These are phyloP conservation scores for Fusarium avenaceum DNA, from an alignment of 2,329 filamentous ascomycete genomes.

Conservation along the genomic window DNA sequence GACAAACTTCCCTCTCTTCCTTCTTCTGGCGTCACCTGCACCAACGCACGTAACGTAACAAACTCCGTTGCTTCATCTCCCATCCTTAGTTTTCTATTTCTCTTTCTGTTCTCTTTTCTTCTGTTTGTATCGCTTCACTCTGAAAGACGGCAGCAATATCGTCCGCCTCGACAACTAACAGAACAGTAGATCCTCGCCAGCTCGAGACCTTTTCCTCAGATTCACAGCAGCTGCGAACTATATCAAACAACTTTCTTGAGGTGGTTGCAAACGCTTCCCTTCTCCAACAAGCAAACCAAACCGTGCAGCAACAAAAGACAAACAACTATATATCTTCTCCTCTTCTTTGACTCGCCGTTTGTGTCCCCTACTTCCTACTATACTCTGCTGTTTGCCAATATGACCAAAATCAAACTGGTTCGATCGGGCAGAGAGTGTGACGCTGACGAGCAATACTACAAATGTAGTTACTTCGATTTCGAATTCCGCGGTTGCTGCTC, in stretches of 20 bases:
- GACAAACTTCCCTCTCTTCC: constrained; percentile 15
- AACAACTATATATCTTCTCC: not conserved
- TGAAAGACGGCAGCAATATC: constrained; percentile 12
- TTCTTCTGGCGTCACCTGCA: constrained; percentile 16
- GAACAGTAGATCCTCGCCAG: constrained; percentile 11
- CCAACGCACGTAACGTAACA: constrained; percentile 20
- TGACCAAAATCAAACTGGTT: constrained; percentile 29
- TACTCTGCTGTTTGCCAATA: constrained; percentile 20
- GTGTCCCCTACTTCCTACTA: constrained; percentile 3
- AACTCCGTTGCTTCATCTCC: not conserved
- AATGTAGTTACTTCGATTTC: constrained; percentile 56
- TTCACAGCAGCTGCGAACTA: constrained; percentile 34
- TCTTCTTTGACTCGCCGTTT: constrained; percentile 6
- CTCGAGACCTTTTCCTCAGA: constrained; percentile 13
- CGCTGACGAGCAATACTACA: constrained; percentile 53
- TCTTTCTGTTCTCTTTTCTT: constrained; percentile 2
- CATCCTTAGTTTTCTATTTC: constrained; percentile 2
- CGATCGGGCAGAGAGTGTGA: constrained; percentile 47
- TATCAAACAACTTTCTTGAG: constrained; percentile 20
- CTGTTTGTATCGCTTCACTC: constrained; percentile 8
- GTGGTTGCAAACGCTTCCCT: not conserved
- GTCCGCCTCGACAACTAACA: constrained; percentile 2
- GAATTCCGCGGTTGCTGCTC: constrained; percentile 59
- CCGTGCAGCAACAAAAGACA: not conserved
- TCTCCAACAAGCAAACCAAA: not conserved